These are phyloP conservation scores for Wickerhamiella occidentalis DNA, from an alignment of 805 yeast species.

Conservation along the genomic window DNA sequence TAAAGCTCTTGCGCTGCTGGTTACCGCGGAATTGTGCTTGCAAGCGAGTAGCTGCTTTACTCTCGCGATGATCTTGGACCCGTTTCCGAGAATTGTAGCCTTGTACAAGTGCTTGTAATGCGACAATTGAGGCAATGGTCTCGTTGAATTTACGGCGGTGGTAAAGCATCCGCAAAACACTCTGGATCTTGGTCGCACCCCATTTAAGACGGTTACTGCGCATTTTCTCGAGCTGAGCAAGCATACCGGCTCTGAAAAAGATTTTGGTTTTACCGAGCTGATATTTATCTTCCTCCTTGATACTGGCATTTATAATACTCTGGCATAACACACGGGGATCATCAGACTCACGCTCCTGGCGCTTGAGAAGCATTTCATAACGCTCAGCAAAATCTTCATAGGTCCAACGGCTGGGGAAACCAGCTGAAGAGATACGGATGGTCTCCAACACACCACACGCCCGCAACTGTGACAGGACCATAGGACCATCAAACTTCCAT, in stretches of 20 bases:
- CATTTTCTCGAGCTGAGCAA: slow-evolving; percentile 78
- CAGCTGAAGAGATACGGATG: slow-evolving; percentile 91
- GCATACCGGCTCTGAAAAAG: slow-evolving; percentile 92
- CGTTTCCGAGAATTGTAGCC: slow-evolving; percentile 51
- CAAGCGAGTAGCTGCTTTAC: slow-evolving; percentile 50
- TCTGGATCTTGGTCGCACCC: slow-evolving; percentile 78
- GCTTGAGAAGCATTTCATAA: slow-evolving; percentile 69
- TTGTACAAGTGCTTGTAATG: slow-evolving; percentile 49
- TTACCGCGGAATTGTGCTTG: slow-evolving; percentile 47
- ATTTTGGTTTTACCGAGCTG: slow-evolving; percentile 90
- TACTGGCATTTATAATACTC: slow-evolving; percentile 50
- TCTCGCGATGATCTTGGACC: slow-evolving; percentile 38
- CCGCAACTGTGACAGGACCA: slow-evolving; percentile 89
- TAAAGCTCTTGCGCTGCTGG: slow-evolving; percentile 39
- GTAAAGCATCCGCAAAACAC: slow-evolving; percentile 54
- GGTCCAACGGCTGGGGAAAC: slow-evolving; percentile 94
- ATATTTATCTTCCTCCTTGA: slow-evolving; percentile 53
- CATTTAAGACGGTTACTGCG: slow-evolving; percentile 65
- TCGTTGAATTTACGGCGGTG: slow-evolving; percentile 51
- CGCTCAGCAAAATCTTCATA: slow-evolving; percentile 86
- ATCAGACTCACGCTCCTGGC: slow-evolving; percentile 45
- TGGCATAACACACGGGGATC: slow-evolving; percentile 55
- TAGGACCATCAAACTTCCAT: slow-evolving; percentile 89
- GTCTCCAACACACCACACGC: slow-evolving; percentile 99
- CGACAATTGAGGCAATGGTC: slow-evolving; percentile 41